Percentiles rank a stretch among this genome's conserved stretches.
phyloP scores from a whole-genome alignment of 495 filamentous ascomycete genomes.

The Immersiella caudata region DNA sequence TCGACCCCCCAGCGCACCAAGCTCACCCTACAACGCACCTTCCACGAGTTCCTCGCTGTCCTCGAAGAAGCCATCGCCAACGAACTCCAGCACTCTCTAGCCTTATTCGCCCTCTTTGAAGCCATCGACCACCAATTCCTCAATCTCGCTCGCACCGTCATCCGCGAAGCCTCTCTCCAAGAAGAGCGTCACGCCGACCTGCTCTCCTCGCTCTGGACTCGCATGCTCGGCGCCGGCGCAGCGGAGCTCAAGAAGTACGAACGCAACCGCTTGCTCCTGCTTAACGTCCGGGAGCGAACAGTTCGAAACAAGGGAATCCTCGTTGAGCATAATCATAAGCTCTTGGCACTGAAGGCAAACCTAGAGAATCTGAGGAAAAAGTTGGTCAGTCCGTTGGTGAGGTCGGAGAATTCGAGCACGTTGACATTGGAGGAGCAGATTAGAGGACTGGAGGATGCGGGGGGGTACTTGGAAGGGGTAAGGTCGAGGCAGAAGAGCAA shows the following conservation, averaged over 20 bases:
- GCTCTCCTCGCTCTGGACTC: slow-evolving; percentile 82
- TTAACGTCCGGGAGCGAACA: slow-evolving; percentile 76
- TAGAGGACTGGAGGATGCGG: slow-evolving; percentile 73
- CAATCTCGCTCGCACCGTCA: slow-evolving; percentile 83
- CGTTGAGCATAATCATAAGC: slow-evolving; percentile 77
- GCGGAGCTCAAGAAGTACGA: slow-evolving; percentile 80
- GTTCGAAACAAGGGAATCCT: slow-evolving; percentile 83
- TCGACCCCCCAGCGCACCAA: slow-evolving; percentile 78
- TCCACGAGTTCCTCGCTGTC: slow-evolving; percentile 82
- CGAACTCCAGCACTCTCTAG: slow-evolving; percentile 74
- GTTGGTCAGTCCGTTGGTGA: slow-evolving; percentile 77
- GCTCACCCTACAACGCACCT: slow-evolving; percentile 78
- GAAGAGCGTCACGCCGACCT: slow-evolving; percentile 78
- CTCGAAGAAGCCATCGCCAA: slow-evolving; percentile 85
- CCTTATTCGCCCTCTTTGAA: slow-evolving; percentile 82
- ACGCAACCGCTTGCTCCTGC: slow-evolving; percentile 75
- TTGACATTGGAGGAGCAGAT: slow-evolving; percentile 83
- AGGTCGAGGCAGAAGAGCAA: slow-evolving; percentile 79
- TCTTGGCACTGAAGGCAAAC: slow-evolving; percentile 76
- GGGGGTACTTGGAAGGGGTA: slow-evolving; percentile 70
- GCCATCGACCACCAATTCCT: slow-evolving; percentile 85
- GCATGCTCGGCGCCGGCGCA: slow-evolving; percentile 73
- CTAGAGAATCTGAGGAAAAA: slow-evolving; percentile 77
- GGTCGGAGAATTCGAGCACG: slow-evolving; percentile 66
- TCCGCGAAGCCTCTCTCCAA: slow-evolving; percentile 77